These are phyloP conservation scores for Linum lewisii DNA, from an alignment of 345 rosid genomes.

Conservation along the genomic window DNA sequence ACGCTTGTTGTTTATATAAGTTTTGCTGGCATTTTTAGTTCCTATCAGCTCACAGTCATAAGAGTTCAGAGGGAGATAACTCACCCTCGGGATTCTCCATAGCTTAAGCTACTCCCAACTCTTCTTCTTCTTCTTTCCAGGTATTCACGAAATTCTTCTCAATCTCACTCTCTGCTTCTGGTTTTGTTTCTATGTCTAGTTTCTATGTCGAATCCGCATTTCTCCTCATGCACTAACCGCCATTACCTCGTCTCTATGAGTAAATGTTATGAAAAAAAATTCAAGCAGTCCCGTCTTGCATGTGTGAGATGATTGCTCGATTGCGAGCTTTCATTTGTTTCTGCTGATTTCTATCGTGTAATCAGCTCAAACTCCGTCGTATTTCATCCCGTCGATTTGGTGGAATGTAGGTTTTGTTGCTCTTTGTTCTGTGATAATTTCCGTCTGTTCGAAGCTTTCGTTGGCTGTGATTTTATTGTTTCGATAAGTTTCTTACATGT, in stretches of 20 bases:
- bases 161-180: slow-evolving; percentile 8
- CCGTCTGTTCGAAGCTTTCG: neutral
- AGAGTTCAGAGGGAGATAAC: no score
- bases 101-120: no score
- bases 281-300: neutral
- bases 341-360: neutral
- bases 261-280: neutral
- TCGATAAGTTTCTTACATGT: neutral
- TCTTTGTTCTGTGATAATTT: neutral
- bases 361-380: neutral
- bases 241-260: neutral
- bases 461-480: neutral
- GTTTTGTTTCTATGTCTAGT: neutral
- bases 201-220: neutral
- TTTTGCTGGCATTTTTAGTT: no score
- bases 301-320: neutral
- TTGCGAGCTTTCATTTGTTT: neutral
- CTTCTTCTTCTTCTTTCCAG: neutral
- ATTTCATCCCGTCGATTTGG: no score
- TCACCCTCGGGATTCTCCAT: no score
- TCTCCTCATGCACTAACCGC: neutral
- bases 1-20: no score
- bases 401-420: no score
- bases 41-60: no score
- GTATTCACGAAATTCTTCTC: slow-evolving; percentile 1